phyloP scores from a whole-genome alignment of 2,329 filamentous ascomycete genomes.

The Verticillium albo-atrum region DNA sequence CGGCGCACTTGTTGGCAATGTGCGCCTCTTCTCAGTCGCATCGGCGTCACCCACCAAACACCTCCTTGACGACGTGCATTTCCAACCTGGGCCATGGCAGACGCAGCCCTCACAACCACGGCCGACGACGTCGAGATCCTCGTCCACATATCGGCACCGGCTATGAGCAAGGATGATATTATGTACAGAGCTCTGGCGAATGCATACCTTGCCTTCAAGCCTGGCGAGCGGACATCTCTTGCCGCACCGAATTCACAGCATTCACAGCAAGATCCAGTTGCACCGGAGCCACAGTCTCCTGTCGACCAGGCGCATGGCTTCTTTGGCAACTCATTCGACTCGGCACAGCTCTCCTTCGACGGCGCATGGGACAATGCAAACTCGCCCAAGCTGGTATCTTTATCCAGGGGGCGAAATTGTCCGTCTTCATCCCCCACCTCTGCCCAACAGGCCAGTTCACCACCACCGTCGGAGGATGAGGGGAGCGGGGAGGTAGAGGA shows the following conservation, averaged over 20 bases:
- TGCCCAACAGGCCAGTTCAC: not conserved
- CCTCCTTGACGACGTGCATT: not conserved
- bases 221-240: conserved; percentile 14
- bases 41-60: not conserved
- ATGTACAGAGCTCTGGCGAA: conserved; percentile 44
- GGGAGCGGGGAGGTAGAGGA: not conserved
- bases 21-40: not conserved
- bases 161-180: conserved; percentile 41
- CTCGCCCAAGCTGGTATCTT: conserved; percentile 20
- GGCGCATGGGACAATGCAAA: conserved; percentile 39
- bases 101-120: not conserved
- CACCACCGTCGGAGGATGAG: not conserved
- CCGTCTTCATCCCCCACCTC: not conserved
- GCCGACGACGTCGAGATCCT: conserved; percentile 44
- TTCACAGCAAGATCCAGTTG: not conserved
- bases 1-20: not conserved
- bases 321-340: conserved; percentile 5
- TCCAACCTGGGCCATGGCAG: not conserved
- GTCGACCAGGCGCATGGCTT: not conserved
- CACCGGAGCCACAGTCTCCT: not conserved
- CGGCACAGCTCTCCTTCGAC: conserved; percentile 35
- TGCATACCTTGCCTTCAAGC: conserved; percentile 46
- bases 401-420: not conserved
- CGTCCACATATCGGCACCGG: conserved; percentile 50
- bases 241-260: not conserved